Conservation (phyloP, 1,284 basidiomycete genomes). For the Cutaneotrichosporon sp. region DNA sequence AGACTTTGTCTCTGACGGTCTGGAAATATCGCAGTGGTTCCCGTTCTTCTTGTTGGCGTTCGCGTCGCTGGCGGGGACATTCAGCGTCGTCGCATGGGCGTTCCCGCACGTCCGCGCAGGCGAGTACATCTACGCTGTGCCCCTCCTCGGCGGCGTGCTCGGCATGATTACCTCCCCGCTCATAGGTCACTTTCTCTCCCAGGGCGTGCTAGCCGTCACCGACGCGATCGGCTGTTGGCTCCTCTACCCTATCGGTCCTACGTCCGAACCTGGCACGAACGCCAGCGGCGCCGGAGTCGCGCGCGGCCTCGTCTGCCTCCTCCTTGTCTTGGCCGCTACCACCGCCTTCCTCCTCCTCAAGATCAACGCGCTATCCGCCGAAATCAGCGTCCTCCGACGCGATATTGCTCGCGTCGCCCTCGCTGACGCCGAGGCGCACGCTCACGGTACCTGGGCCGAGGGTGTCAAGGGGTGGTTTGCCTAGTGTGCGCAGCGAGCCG, state of each 20-base stretch:
- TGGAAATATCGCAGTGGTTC: neutral
- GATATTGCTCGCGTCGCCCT: neutral
- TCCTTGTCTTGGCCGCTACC: neutral
- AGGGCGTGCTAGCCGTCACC: neutral
- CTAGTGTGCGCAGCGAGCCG: too few relatives aligned
- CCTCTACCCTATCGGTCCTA: neutral
- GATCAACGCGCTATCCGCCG: neutral
- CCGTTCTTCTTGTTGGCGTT: constrained; percentile 2
- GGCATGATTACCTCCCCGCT: neutral
- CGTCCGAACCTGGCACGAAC: too few relatives aligned
- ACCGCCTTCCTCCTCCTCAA: neutral
- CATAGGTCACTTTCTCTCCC: neutral
- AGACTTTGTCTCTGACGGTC: neutral
- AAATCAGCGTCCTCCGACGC: neutral
- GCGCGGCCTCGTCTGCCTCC: neutral
- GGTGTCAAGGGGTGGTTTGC: neutral
- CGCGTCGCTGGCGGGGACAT: constrained; percentile 1
- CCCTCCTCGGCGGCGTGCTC: neutral
- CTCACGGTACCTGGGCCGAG: too few relatives aligned
- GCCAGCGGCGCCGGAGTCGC: neutral
- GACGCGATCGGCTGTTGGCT: neutral
- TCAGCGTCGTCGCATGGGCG: neutral
- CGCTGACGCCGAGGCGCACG: neutral
- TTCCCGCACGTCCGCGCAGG: neutral
- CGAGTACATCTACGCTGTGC: neutral